Conservation (phyloP, 257 asterid species). For the Nicotiana benthamiana region DNA sequence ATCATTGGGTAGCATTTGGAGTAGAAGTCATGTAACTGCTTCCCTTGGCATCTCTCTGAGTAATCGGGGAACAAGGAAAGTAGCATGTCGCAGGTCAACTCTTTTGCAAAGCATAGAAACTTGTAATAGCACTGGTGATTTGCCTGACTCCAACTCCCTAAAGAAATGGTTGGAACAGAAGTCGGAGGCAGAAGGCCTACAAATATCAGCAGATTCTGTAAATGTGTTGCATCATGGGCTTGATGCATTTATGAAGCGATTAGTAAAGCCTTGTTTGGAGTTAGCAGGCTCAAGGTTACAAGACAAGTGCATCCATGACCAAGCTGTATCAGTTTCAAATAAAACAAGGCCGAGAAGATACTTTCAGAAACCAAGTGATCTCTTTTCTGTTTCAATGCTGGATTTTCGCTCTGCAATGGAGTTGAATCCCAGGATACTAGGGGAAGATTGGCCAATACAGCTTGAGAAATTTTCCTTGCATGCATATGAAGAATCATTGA, state of each 20-base stretch:
- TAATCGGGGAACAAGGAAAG: conserved; percentile 29
- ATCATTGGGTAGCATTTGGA: conserved; percentile 31
- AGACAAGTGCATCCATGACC: conserved; percentile 23
- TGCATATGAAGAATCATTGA: conserved; percentile 30
- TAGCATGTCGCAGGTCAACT: conserved; percentile 17
- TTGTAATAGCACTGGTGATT: conserved; percentile 37
- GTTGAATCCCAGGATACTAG: conserved; percentile 43
- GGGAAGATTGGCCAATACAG: conserved; percentile 52
- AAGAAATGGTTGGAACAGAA: conserved; percentile 48
- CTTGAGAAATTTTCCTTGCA: conserved; percentile 40
- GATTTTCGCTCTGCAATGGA: conserved; percentile 53
- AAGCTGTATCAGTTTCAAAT: conserved; percentile 20
- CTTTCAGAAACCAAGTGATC: conserved; percentile 15
- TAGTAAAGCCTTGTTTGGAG: conserved; percentile 47
- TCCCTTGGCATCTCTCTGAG: conserved; percentile 51
- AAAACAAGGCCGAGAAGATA: conserved; percentile 21
- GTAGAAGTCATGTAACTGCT: conserved; percentile 43
- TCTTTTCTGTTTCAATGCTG: conserved; percentile 33
- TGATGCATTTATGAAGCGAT: conserved; percentile 46
- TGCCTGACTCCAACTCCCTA: conserved; percentile 39
- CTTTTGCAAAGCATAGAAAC: conserved; percentile 23
- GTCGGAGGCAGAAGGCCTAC: conserved; percentile 40
- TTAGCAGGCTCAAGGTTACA: conserved; percentile 40
- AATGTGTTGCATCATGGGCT: conserved; percentile 55
- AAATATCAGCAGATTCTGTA: conserved; percentile 34